Evolutionary conservation across 495 filamentous ascomycete species (phyloP).

Genomic region (Patellaria atrata): DNA sequence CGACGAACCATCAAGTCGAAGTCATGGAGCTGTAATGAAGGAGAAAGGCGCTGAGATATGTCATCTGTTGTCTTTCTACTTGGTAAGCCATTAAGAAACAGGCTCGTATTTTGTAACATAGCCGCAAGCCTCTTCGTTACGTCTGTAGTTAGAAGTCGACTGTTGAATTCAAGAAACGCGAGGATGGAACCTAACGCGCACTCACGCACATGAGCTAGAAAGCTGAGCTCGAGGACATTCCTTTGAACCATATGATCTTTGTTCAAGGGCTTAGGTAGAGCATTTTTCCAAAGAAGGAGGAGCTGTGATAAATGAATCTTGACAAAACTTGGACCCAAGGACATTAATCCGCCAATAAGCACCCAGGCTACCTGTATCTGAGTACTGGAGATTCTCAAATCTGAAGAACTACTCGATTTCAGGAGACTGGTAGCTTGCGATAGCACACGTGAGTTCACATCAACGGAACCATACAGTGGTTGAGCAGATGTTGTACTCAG

Average conservation of each 20-base stretch:
- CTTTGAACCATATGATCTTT: constrained; percentile 77
- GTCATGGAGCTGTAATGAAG: constrained; percentile 80
- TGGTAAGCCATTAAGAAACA: constrained; percentile 72
- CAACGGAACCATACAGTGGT: constrained; percentile 86
- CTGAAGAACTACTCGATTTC: constrained; percentile 82
- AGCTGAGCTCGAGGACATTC: constrained; percentile 74
- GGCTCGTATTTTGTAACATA: constrained; percentile 91
- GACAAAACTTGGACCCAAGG: constrained; percentile 91
- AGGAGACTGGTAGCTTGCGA: constrained; percentile 82
- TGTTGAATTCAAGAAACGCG: constrained; percentile 89
- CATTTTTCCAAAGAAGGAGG: constrained; percentile 95
- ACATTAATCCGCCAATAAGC: constrained; percentile 90
- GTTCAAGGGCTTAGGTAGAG: constrained; percentile 79
- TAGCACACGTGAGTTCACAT: constrained; percentile 83
- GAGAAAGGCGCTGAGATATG: constrained; percentile 65
- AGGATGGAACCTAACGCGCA: constrained; percentile 85
- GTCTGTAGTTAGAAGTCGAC: constrained; percentile 78
- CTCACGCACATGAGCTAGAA: constrained; percentile 87
- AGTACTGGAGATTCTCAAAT: constrained; percentile 79
- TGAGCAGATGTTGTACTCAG: constrained; percentile 78
- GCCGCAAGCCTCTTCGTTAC: constrained; percentile 83
- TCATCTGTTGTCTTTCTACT: constrained; percentile 80
- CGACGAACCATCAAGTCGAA: constrained; percentile 85
- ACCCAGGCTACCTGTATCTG: constrained; percentile 99
- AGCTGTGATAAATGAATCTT: constrained; percentile 96